Conservation (phyloP, 768 basidiomycete genomes). For the Trametes maxima region DNA sequence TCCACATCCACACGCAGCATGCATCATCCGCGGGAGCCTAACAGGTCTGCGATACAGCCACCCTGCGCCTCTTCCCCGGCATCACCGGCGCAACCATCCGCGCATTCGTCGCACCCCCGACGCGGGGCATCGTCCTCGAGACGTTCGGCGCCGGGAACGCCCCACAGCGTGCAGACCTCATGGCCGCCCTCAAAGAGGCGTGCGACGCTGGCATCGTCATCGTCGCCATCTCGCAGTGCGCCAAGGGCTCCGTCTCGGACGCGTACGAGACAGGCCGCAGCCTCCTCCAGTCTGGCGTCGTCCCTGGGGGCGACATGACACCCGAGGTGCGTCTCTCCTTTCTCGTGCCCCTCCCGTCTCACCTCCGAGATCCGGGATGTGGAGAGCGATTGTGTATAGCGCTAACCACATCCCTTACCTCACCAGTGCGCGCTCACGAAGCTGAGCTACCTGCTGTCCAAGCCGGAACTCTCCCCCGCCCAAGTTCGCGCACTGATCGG, state of each 20-base stretch:
- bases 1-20: neutral
- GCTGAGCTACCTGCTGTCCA: slow-evolving; percentile 86
- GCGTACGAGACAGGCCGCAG: slow-evolving; percentile 80
- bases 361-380: neutral
- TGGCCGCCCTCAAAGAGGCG: slow-evolving; percentile 77
- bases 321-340: slow-evolving; percentile 63
- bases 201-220: slow-evolving; percentile 83
- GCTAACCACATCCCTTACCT: neutral
- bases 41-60: slow-evolving; percentile 49
- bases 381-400: neutral
- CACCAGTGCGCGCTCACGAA: slow-evolving; percentile 85
- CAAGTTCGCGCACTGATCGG: slow-evolving; percentile 78
- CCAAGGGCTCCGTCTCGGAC: slow-evolving; percentile 83
- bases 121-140: slow-evolving; percentile 83
- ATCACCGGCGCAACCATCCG: slow-evolving; percentile 74
- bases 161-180: slow-evolving; percentile 76
- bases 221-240: slow-evolving; percentile 90
- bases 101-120: slow-evolving; percentile 74
- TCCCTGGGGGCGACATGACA: slow-evolving; percentile 91
- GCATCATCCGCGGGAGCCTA: neutral
- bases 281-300: slow-evolving; percentile 71
- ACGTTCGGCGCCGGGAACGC: slow-evolving; percentile 95
- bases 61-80: slow-evolving; percentile 85
- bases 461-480: slow-evolving; percentile 66
- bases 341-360: no score